These are phyloP conservation scores for Echeveria elegans DNA, from an alignment of 164 flowering plant species.

Conservation along the genomic window DNA sequence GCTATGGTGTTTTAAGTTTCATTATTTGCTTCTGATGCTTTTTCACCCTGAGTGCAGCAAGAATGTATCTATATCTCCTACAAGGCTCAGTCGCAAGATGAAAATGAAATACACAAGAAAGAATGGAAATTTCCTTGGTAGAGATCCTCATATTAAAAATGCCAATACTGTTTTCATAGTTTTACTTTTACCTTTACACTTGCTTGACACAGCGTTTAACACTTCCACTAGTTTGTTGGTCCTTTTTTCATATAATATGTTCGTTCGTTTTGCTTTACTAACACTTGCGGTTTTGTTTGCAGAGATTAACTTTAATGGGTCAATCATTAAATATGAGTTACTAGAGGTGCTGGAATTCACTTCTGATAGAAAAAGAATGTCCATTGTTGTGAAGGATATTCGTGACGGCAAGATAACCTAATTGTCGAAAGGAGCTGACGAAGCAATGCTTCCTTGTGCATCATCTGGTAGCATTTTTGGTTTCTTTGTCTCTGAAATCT, in stretches of 20 bases:
- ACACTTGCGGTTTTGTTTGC: constrained; percentile 20
- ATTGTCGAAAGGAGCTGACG: constrained; percentile 96
- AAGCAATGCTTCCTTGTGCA: constrained; percentile 78
- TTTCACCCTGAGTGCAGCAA: constrained; percentile 32
- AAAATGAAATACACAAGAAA: constrained; percentile 72
- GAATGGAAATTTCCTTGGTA: constrained; percentile 72
- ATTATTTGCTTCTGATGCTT: background rate
- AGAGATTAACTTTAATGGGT: constrained; percentile 68
- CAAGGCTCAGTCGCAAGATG: constrained; percentile 98
- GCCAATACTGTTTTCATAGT: background rate
- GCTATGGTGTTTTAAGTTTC: background rate
- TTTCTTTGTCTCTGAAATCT: background rate
- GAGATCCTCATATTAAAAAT: background rate
- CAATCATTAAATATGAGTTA: constrained; percentile 54
- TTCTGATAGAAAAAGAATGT: constrained; percentile 97
- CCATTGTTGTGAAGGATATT: constrained; percentile 70
- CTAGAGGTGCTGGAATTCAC: constrained; percentile 94
- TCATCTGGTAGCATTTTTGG: constrained; percentile 47
- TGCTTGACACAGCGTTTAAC: too few species aligned
- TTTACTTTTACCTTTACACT: too few species aligned
- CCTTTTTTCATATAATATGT: background rate
- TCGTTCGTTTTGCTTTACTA: constrained; percentile 12
- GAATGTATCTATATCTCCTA: constrained; percentile 58
- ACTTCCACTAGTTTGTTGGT: too few species aligned
- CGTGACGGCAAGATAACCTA: constrained; percentile 67